Evolutionary conservation across 805 yeast species (phyloP), one percentile per base, ranked within the genome.

Genomic region (Candida chauliodis): DNA sequence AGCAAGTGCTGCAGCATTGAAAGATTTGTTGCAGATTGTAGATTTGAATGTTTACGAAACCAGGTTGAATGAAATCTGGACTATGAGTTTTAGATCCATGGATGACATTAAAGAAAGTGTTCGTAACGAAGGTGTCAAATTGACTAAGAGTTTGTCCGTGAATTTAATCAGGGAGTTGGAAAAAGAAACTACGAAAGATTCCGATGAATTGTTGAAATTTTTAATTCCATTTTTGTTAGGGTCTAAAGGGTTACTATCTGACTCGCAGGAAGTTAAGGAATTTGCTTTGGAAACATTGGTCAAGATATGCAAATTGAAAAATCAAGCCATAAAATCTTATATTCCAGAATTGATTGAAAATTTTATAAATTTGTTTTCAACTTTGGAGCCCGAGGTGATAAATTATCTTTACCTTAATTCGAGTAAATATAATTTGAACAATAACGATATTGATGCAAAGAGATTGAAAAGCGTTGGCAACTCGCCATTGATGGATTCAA

Each of bases 61-160:
- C 8, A 52, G 63, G 8, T 51, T 84, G 42, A 83, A 84, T 42
- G 79, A 78, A 4, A 77, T 91, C 22, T 91, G 97, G 97, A 69
- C 73, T 4, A 81, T 86, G 84, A 81, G 90, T 34, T 90, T 91
- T 63, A 74, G 99, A 52, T 76, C 78, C 0, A 76, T 91, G 75
- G 99, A 91, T 62, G 98, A 91, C 63, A 87, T 91, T 42, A 93
- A 93, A 58, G 96, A 87, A 25, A 84, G 95, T 61, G 96, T 93
- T 3, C 71, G 97, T 36, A 76, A 75, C 41, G 95, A 87, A 32
- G 97, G 95, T 8, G 62, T 71, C 27, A 74, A 73, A 24, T 63
- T 93, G 26, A 78, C 95, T 1, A 76, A 80, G 44, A 70, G 74
- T 8, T 67, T 90, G 19, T 78, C 95, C 0, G 71, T 79, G 13